A percentile compares a stretch with the other conserved stretches of the same genome.
Conservation (phyloP, 2,329 filamentous ascomycete species). For the Colletotrichum lentis region DNA sequence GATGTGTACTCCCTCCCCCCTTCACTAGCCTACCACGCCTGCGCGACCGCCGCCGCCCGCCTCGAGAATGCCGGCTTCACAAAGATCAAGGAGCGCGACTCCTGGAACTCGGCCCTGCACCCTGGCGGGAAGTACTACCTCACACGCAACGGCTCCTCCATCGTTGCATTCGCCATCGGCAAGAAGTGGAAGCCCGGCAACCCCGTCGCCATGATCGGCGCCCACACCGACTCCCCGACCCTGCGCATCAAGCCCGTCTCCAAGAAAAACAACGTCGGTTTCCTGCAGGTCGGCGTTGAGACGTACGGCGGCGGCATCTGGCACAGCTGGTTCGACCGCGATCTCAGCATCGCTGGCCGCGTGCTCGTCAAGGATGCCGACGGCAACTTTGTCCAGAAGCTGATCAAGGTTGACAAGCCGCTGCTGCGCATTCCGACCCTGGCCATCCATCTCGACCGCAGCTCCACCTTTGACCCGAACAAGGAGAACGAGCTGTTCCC, state of each 20-base stretch:
- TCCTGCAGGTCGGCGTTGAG: conserved; percentile 93
- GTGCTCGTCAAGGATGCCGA: conserved; percentile 80
- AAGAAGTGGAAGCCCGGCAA: conserved; percentile 91
- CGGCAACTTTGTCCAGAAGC: conserved; percentile 79
- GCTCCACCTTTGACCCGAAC: conserved; percentile 89
- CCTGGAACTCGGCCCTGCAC: conserved; percentile 80
- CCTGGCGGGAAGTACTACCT: conserved; percentile 96
- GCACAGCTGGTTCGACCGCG: conserved; percentile 98
- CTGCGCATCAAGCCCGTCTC: conserved; percentile 93
- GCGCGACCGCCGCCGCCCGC: conserved; percentile 77
- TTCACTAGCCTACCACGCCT: conserved; percentile 86
- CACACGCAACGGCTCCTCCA: conserved; percentile 90
- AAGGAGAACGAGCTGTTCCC: conserved; percentile 97
- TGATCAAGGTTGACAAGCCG: conserved; percentile 90
- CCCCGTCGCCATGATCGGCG: conserved; percentile 90
- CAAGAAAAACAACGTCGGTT: conserved; percentile 86
- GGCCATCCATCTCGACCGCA: conserved; percentile 91
- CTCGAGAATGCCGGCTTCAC: conserved; percentile 86
- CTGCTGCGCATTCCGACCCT: conserved; percentile 92
- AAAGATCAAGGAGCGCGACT: conserved; percentile 88
- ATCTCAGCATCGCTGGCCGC: conserved; percentile 88
- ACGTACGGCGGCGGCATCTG: conserved; percentile 96
- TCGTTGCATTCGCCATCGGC: conserved; percentile 92
- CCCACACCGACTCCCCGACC: conserved; percentile 94
- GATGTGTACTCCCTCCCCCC: conserved; percentile 20